Base-by-base conservation (phyloP, 768 basidiomycete species). In the Mycena vitilis region DNA sequence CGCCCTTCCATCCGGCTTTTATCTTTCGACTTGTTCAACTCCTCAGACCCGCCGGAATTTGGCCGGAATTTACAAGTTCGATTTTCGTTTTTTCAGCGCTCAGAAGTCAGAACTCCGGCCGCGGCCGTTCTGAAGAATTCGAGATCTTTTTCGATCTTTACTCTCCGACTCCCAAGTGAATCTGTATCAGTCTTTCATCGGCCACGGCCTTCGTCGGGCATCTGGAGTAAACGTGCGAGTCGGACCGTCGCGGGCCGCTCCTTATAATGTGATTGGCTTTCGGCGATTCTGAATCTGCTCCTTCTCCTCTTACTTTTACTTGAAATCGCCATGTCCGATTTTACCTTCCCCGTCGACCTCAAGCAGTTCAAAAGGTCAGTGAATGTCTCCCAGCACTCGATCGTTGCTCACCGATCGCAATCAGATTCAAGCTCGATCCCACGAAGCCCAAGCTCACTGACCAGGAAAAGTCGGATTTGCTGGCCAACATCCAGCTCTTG, bases 301-400 rank as follows among this genome's bases (percentile, higher is more conserved):
- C 18, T 40, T 57, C 25, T 16, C 23, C 20, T 38, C 40, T 40
- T 11, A 40, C 40, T 40, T 40, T 53, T 16, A 15, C 49, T 38
- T 11, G 16, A n/a, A 34, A 66, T 75, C 70, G 79, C 76, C 75
- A 85, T 84, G 82, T 59, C 80, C 37, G 81, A 77, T 59, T 75
- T 56, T n/a, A 40, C 78, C 63, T 94, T 94, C 82, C 93, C 93
- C 62, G 88, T 95, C 75, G 92, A 94, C 80, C 89, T 95, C 78
- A 86, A 82, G 66, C 81, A 88, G 73, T 93, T 89, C 82, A 90
- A 92, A 80, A 90, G 90, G 92, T 93, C 75, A 34, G 79, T 73
- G 38, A 20, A 22, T 22, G 59, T 65, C 38, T 48, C 37, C 63
- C 53, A 15, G 25, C 36, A 5, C 37, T 38, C 37, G 49, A 48